Evolutionary conservation across 345 rosid species (phyloP).

Genomic region (Sonneratia alba): DNA sequence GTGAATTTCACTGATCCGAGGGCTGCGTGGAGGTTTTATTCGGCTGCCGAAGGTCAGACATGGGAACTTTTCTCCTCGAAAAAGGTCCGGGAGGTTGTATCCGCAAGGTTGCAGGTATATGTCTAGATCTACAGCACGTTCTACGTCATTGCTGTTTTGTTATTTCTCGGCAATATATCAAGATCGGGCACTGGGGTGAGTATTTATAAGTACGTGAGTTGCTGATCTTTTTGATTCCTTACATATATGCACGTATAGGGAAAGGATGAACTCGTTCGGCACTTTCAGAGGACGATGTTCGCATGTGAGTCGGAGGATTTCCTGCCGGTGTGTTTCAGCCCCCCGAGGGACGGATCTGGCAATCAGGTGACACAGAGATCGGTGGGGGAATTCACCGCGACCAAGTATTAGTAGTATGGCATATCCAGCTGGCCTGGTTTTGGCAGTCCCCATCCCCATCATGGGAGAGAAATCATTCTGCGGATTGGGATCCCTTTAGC

Average conservation of each 20-base stretch:
- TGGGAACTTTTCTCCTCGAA: conserved; percentile 44
- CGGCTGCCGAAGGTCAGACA: conserved; percentile 18
- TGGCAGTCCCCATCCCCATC: too few species aligned
- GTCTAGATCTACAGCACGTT: neutral
- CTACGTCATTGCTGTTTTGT: neutral
- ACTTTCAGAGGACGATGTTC: conserved; percentile 30
- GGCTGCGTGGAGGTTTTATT: conserved; percentile 44
- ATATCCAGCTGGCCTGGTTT: neutral
- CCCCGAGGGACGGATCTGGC: conserved; percentile 39
- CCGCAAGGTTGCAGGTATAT: conserved; percentile 59
- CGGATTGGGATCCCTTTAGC: neutral
- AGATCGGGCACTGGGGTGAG: too few species aligned
- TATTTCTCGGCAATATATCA: too few species aligned
- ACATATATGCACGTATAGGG: conserved; percentile 26
- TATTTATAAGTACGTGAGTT: too few species aligned
- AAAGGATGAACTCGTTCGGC: conserved; percentile 30
- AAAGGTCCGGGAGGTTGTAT: conserved; percentile 39
- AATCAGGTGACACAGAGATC: conserved; percentile 12
- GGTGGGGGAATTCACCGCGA: conserved; percentile 19
- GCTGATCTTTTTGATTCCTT: neutral
- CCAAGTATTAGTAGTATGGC: neutral
- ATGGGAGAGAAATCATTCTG: neutral
- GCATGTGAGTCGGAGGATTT: conserved; percentile 29
- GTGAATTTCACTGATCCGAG: conserved; percentile 56
- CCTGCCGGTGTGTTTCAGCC: conserved; percentile 35